These are phyloP conservation scores for Alternaria alternata DNA, from an alignment of 2,329 filamentous ascomycete species.

Conservation along the genomic window DNA sequence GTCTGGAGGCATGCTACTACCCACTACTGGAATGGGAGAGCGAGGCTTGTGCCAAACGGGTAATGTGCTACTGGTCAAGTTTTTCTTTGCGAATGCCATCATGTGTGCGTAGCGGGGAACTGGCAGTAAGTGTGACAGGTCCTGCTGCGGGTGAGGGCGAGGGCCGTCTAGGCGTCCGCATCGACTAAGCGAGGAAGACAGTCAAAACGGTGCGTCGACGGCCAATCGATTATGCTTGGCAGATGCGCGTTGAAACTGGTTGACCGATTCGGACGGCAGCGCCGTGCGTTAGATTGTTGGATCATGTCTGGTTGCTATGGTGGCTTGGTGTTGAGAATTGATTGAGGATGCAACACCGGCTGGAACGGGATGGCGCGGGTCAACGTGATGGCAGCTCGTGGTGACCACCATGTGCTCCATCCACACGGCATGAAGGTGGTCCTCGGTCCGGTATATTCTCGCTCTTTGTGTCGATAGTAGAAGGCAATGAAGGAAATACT, in stretches of 20 bases:
- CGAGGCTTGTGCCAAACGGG: constrained; percentile 18
- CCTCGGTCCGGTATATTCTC: constrained; percentile 28
- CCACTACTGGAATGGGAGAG: constrained; percentile 15
- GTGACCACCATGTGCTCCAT: constrained; percentile 17
- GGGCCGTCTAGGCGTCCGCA: constrained; percentile 40
- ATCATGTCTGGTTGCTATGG: constrained; percentile 24
- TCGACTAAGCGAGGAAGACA: constrained; percentile 42
- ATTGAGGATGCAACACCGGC: constrained; percentile 22
- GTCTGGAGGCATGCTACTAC: constrained; percentile 33
- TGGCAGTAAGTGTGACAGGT: constrained; percentile 42
- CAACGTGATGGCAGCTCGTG: constrained; percentile 21
- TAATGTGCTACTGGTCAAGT: constrained; percentile 6
- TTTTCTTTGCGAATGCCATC: constrained; percentile 27
- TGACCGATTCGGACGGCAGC: constrained; percentile 23
- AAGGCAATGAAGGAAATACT: constrained; percentile 13
- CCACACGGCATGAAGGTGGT: constrained; percentile 16
- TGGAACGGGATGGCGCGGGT: constrained; percentile 25
- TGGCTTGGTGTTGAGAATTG: constrained; percentile 37
- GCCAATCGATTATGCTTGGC: constrained; percentile 47
- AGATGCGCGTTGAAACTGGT: constrained; percentile 42
- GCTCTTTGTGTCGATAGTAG: constrained; percentile 26
- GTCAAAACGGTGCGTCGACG: constrained; percentile 23
- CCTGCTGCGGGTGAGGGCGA: constrained; percentile 42
- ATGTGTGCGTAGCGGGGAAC: constrained; percentile 27
- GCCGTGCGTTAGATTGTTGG: constrained; percentile 31